Evolutionary conservation across 345 rosid genomes (phyloP), one percentile per base, ranked within the genome.

Genomic region (Pistacia vera): DNA sequence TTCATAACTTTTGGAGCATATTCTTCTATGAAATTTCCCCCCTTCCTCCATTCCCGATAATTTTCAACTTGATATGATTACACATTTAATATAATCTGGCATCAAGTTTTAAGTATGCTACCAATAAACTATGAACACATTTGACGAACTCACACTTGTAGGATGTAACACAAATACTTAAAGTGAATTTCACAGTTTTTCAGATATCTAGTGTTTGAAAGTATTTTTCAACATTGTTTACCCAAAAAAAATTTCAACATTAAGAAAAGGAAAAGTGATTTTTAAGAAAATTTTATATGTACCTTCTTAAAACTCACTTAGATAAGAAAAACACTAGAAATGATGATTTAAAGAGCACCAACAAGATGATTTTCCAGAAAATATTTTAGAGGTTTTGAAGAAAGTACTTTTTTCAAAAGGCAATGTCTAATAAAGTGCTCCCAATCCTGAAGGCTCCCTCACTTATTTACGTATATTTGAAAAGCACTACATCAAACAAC

Each of bases 11-110:
- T 56, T 57, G 8, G 17, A 18, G 18, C 9, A 22, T 41, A 7
- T 38, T 25, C 56, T 62, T 72, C 13, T 59, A 22, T 25, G 25
- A 59, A 8, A 46, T 57, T 49, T 61, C 16, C 56, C 55, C 38
- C 66, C 46, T 60, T 25, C n/a, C 52, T 0, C 16, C 36, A 20
- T 25, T 71, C n/a, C 17, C 30, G 35, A 71, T 57, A 38, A 33
- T 10, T 59, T 71, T 59, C 66, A 44, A 71, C 41, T 22, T 71
- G 38, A 59, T 25, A 71, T 44, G 11, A 60, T 9, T 44, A 60
- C 8, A 30, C 2, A 5, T 9, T 28, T 2, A 0, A 16, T n/a
- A 59, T 9, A 46, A 5, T 58, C 41, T 25, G 14, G 25, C 10
- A 28, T 60, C 13, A 59, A 59, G 25, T 5, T 59, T 18, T 71